phyloP scores from a whole-genome alignment of 768 basidiomycete species.

The Terana coerulea region DNA sequence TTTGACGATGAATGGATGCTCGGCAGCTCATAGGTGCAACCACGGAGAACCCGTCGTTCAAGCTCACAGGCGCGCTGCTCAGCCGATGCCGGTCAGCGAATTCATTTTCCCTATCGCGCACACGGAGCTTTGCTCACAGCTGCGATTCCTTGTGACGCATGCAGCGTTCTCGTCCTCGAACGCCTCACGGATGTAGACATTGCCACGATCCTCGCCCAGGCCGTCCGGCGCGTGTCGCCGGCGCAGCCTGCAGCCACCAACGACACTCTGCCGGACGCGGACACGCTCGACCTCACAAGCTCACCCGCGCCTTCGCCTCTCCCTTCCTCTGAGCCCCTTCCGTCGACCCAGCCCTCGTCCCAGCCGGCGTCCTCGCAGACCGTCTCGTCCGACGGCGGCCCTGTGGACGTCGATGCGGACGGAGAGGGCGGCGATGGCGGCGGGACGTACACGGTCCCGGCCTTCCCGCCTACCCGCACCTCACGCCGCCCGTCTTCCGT shows the following conservation, averaged over 20 bases:
- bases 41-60: constrained; percentile 89
- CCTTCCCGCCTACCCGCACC: constrained; percentile 26
- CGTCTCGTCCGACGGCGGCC: too few relatives aligned
- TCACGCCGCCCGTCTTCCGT: constrained; percentile 44
- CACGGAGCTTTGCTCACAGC: background rate
- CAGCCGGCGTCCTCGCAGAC: background rate
- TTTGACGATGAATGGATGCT: too few relatives aligned
- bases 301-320: constrained; percentile 7
- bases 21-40: constrained; percentile 73
- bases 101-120: background rate
- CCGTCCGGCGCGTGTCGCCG: constrained; percentile 38
- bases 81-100: constrained; percentile 67
- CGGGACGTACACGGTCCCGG: background rate
- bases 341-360: background rate
- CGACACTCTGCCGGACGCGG: background rate
- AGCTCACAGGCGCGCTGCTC: constrained; percentile 65
- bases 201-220: constrained; percentile 51
- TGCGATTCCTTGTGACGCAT: constrained; percentile 19
- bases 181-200: constrained; percentile 65
- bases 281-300: constrained; percentile 1
- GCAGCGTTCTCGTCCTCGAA: constrained; percentile 70
- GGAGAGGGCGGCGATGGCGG: background rate
- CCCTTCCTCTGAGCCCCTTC: constrained; percentile 3
- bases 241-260: background rate
- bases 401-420: too few relatives aligned